Evolutionary conservation across 345 rosid genomes (phyloP).

Genomic region (Ailanthus altissimus): DNA sequence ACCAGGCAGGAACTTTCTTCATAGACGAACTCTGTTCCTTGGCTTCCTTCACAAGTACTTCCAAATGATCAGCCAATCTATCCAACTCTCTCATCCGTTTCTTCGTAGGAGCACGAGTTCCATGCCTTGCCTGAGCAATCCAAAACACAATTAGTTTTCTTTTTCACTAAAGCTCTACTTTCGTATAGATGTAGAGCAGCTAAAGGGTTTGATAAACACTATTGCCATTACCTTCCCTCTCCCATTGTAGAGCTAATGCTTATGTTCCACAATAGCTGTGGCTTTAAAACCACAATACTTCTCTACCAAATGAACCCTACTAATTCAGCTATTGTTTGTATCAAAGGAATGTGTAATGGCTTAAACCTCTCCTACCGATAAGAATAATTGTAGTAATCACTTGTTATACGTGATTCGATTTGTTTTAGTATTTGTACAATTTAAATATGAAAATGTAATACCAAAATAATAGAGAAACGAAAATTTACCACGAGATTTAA

Average conservation of each 20-base stretch:
- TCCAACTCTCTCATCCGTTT: constrained; percentile 77
- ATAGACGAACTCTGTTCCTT: constrained; percentile 43
- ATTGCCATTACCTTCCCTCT: too few species aligned
- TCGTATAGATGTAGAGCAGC: too few species aligned
- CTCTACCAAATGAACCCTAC: neutral
- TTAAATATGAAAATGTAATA: neutral
- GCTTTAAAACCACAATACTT: too few species aligned
- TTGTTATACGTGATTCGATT: neutral
- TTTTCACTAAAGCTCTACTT: neutral
- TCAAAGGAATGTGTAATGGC: neutral
- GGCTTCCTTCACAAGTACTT: constrained; percentile 58
- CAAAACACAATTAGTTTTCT: neutral
- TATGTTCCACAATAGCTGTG: too few species aligned
- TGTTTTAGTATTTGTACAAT: neutral
- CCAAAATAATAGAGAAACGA: neutral
- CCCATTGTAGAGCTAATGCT: too few species aligned
- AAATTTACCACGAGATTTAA: constrained; percentile 87
- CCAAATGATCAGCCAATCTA: constrained; percentile 57
- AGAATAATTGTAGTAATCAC: neutral
- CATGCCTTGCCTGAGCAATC: constrained; percentile 77
- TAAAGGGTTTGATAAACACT: too few species aligned
- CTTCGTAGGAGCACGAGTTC: constrained; percentile 95
- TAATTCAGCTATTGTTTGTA: neutral
- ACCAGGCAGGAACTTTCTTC: constrained; percentile 68
- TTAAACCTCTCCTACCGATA: neutral